Base-by-base conservation (phyloP, 2,329 filamentous ascomycete species). In the Colletotrichum caudatum region DNA sequence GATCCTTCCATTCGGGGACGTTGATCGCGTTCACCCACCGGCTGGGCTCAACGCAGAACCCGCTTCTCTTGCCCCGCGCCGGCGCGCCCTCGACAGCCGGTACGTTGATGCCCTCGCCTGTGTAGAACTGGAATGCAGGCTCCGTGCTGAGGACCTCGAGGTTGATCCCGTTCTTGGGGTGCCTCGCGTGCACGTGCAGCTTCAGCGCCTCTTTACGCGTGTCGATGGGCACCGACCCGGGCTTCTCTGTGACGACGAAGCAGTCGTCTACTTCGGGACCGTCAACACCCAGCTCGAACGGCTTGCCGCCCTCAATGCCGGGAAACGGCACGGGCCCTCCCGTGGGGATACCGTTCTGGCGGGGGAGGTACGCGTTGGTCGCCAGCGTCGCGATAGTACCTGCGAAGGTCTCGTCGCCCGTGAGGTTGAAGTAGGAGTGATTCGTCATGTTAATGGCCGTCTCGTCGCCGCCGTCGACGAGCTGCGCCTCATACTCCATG, bases 61-160 rank as follows among this genome's bases (percentile, higher is more conserved):
- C 95, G 56, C 91, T 90, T 60, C 94, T 88, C 5, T 89, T 78
- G 0, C 87, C 89, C 60, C 93, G 88, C 1, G 91, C 90, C 0
- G 92, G 89, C 37, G 88, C 81, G 2, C 86, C 86, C n/a, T 85
- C 86, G 4, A 90, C 85, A 39, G 84, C 91, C 0, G 93, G 92
- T 16, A 97, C 92, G 76, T 96, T 84, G 75, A 97, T 94, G 78
- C 91, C 92, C 78, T 93, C 92, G 74, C 95, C 96, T 0, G 94
- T 97, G 83, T 98, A 98, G 84, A 98, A 97, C 81, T 98, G 95
- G 86, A 98, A 98, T 0, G 94, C 93, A 0, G 96, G 96, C 85
- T 98, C 95, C 0, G 95, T 98, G 84, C 93, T 96, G 77, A 90
- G 85, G 7, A 97, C 92, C 81, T 98, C 93, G 61, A 98, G 89